Evolutionary conservation across 192 early-diverging fungal species (phyloP).

Genomic region (Paraglomus occultum): DNA sequence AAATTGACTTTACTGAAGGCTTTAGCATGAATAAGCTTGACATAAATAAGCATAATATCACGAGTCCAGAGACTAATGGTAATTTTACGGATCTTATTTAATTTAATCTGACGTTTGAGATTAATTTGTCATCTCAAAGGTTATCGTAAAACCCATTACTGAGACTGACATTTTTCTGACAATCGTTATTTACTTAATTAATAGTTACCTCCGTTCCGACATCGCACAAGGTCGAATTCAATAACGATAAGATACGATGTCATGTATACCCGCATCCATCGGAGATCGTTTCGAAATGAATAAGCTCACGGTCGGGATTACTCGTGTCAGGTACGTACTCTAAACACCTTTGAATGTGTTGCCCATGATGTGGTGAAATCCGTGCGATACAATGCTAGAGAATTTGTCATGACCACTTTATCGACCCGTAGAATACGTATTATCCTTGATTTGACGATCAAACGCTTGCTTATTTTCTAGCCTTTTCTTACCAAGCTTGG

Average conservation of each 20-base stretch:
- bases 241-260: slow-evolving; percentile 97
- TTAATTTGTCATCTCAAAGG: slow-evolving; percentile 89
- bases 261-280: slow-evolving; percentile 96
- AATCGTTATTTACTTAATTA: neutral
- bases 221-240: slow-evolving; percentile 99
- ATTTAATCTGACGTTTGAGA: slow-evolving; percentile 99
- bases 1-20: no score
- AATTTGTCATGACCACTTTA: slow-evolving; percentile 99
- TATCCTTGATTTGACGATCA: slow-evolving; percentile 90
- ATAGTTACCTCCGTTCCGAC: slow-evolving; percentile 90
- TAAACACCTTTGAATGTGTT: neutral
- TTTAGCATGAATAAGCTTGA: no score
- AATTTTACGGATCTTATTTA: slow-evolving; percentile 82
- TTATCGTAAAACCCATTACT: slow-evolving; percentile 35
- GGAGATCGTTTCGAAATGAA: slow-evolving; percentile 99
- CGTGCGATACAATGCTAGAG: slow-evolving; percentile 45
- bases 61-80: slow-evolving; percentile 90
- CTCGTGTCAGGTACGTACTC: slow-evolving; percentile 77
- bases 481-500: slow-evolving; percentile 88
- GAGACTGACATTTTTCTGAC: slow-evolving; percentile 8
- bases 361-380: neutral
- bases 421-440: slow-evolving; percentile 89
- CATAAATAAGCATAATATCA: slow-evolving; percentile 80
- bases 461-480: slow-evolving; percentile 98
- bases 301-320: slow-evolving; percentile 91